These are phyloP conservation scores for Piedraia hortae DNA, from an alignment of 2,329 filamentous ascomycete genomes.

Conservation along the genomic window DNA sequence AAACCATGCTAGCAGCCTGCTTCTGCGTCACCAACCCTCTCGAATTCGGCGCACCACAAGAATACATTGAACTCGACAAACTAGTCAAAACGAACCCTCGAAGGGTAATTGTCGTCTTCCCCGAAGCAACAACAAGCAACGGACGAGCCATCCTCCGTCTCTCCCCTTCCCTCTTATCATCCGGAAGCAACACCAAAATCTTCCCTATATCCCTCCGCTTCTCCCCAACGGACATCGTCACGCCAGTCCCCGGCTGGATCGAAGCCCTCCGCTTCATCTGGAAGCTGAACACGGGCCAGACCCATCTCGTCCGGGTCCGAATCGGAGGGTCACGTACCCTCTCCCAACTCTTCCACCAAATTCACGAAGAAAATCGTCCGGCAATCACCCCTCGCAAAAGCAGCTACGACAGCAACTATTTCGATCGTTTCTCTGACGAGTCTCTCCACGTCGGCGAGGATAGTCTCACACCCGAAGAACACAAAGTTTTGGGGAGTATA, in stretches of 20 bases:
- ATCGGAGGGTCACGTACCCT: constrained; percentile 44
- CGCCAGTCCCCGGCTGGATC: constrained; percentile 41
- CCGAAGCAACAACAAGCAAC: constrained; percentile 84
- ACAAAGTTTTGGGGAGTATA: constrained; percentile 45
- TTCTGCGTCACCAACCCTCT: constrained; percentile 6
- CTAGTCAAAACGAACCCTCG: constrained; percentile 41
- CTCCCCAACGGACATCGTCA: constrained; percentile 67
- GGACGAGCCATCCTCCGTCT: constrained; percentile 70
- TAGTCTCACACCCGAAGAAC: constrained; percentile 21
- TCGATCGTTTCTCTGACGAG: too few relatives aligned
- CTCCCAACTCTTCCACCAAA: constrained; percentile 7
- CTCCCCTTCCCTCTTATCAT: constrained; percentile 45
- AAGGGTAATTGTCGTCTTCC: constrained; percentile 63
- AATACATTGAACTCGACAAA: constrained; percentile 12
- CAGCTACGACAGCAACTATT: constrained; percentile 19
- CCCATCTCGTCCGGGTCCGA: constrained; percentile 69
- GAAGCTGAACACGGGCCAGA: constrained; percentile 59
- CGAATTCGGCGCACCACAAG: constrained; percentile 4
- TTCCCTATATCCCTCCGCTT: constrained; percentile 83
- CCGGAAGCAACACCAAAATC: constrained; percentile 40
- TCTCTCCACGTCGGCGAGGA: constrained; percentile 12
- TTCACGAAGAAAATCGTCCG: neutral
- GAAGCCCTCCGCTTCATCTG: constrained; percentile 50
- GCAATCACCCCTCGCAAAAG: constrained; percentile 2
- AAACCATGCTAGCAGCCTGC: constrained; percentile 42